Conservation (phyloP, 768 basidiomycete species). For the Thelephora ganbajun region DNA sequence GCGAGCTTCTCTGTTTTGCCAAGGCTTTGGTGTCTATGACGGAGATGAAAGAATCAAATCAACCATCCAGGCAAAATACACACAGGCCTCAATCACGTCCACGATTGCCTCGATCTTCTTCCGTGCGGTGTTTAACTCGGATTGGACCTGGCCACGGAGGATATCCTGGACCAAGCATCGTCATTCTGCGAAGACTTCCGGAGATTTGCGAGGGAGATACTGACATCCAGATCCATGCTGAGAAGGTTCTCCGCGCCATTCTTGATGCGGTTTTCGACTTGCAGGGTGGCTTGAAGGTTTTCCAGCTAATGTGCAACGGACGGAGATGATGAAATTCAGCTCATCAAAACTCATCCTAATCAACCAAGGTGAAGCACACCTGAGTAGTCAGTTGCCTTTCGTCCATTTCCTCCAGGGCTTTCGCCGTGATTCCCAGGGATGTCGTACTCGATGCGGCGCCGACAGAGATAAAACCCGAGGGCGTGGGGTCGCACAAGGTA, state of each 20-base stretch:
- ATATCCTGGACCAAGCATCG: constrained; percentile 27
- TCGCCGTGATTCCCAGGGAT: not conserved
- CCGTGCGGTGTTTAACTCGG: constrained; percentile 64
- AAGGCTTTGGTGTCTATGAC: not conserved
- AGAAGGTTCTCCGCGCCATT: constrained; percentile 89
- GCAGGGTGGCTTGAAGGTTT: constrained; percentile 49
- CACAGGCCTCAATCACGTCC: constrained; percentile 40
- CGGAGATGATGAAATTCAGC: too few species aligned
- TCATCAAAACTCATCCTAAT: not conserved
- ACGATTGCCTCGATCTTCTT: constrained; percentile 57
- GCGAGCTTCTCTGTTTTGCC: not conserved
- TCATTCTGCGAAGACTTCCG: not conserved
- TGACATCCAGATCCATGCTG: constrained; percentile 45
- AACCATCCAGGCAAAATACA: constrained; percentile 9
- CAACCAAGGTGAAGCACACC: not conserved
- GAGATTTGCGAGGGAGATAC: constrained; percentile 7
- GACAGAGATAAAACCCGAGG: too few species aligned
- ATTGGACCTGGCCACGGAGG: constrained; percentile 60
- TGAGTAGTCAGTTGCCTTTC: not conserved
- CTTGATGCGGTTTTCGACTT: constrained; percentile 69
- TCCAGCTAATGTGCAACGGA: constrained; percentile 30
- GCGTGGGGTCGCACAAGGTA: too few species aligned
- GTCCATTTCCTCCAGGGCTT: not conserved
- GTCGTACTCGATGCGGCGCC: not conserved
- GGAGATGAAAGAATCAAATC: not conserved